Conservation (phyloP, 2,329 filamentous ascomycete genomes). For the Lasiodiplodia sp. region DNA sequence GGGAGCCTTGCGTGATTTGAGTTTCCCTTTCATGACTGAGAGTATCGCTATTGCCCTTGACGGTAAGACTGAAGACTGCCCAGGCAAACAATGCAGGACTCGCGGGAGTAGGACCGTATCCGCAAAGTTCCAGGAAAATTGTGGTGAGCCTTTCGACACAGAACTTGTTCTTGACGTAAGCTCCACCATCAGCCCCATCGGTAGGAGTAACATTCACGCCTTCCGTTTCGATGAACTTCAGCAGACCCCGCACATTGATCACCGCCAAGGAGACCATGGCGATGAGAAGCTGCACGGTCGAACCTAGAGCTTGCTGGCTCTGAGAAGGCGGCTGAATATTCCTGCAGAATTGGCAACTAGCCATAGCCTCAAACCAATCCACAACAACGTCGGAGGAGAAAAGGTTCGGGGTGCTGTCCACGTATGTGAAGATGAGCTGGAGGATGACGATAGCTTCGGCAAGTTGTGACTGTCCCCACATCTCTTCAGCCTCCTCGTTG, state of each 20-base stretch:
- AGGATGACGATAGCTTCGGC: conserved; percentile 77
- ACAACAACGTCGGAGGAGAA: conserved; percentile 42
- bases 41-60: conserved; percentile 17
- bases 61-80: conserved; percentile 67
- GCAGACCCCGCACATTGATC: conserved; percentile 70
- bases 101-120: conserved; percentile 64
- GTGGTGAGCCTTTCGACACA: conserved; percentile 77
- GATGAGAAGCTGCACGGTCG: conserved; percentile 73
- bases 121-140: conserved; percentile 62
- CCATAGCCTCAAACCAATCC: conserved; percentile 43
- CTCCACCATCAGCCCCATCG: conserved; percentile 34
- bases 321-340: conserved; percentile 51
- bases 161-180: conserved; percentile 73
- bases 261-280: conserved; percentile 75
- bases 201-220: not conserved
- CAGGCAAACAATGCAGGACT: conserved; percentile 81
- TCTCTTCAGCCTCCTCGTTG: conserved; percentile 64
- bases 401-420: conserved; percentile 60
- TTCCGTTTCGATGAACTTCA: conserved; percentile 59
- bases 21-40: conserved; percentile 42
- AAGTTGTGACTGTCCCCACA: conserved; percentile 69
- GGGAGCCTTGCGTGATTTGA: conserved; percentile 33
- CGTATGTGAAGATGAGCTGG: conserved; percentile 74
- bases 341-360: conserved; percentile 66
- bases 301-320: conserved; percentile 56